These are phyloP conservation scores for Alloteropsis semialata DNA, from an alignment of 176 grass and related monocot species.

Conservation along the genomic window DNA sequence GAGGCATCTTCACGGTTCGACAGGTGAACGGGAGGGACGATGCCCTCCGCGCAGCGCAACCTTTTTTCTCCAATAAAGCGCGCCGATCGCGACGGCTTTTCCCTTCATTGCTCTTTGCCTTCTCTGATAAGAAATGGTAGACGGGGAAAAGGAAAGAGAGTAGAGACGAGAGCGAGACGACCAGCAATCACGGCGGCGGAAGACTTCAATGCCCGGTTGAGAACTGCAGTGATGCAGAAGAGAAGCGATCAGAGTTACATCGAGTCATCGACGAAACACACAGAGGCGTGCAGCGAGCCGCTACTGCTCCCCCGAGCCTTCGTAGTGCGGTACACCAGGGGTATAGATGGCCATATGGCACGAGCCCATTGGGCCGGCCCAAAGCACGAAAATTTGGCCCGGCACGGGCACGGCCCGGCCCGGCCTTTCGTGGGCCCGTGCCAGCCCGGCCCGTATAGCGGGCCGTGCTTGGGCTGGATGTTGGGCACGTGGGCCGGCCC, in stretches of 20 bases:
- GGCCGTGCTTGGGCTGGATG: too few species aligned
- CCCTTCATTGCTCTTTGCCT: neutral
- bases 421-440: too few species aligned
- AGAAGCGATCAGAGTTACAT: neutral
- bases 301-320: neutral
- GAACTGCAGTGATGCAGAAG: neutral
- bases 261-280: too few species aligned
- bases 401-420: too few species aligned
- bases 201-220: neutral
- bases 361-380: too few species aligned
- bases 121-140: neutral
- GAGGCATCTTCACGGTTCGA: too few species aligned
- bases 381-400: too few species aligned
- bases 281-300: neutral
- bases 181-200: too few species aligned
- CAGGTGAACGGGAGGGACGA: neutral
- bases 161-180: too few species aligned
- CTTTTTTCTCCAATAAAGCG: neutral
- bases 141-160: neutral
- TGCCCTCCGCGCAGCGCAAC: neutral
- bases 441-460: too few species aligned
- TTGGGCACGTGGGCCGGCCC: too few species aligned
- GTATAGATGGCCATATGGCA: too few species aligned
- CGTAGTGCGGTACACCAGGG: neutral
- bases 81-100: neutral